These are phyloP conservation scores for Citrus sp. DNA, from an alignment of 345 rosid species.

Conservation along the genomic window DNA sequence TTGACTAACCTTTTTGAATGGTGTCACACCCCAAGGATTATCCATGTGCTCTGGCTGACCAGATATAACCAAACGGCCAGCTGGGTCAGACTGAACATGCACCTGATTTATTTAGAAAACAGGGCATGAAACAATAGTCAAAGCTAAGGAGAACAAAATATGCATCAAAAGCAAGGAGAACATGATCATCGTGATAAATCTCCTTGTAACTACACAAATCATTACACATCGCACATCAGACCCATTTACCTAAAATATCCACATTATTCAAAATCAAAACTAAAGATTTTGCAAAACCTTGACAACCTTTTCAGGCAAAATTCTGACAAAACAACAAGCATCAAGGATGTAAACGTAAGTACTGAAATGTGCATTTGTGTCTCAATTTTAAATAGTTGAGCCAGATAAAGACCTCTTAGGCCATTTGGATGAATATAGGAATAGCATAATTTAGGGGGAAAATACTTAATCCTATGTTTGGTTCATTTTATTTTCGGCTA, in stretches of 20 bases:
- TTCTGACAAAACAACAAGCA: neutral
- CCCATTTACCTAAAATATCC: neutral
- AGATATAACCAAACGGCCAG: constrained; percentile 63
- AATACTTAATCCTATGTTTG: too few species aligned
- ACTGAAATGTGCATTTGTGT: neutral
- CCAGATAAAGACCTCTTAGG: neutral
- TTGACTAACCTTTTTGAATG: constrained; percentile 58
- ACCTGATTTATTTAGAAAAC: constrained; percentile 37
- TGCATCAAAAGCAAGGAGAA: neutral
- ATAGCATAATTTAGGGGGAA: too few species aligned
- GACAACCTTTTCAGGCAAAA: neutral
- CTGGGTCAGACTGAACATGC: constrained; percentile 75
- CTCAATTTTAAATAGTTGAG: neutral
- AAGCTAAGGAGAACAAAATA: neutral
- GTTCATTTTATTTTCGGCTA: too few species aligned
- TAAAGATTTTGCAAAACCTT: neutral
- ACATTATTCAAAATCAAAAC: neutral
- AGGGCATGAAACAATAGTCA: neutral
- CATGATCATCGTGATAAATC: neutral
- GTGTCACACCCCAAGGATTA: constrained; percentile 76
- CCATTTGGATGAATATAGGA: too few species aligned
- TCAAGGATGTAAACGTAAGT: neutral
- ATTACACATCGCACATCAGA: neutral
- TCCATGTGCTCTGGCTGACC: constrained; percentile 64
- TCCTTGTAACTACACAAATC: neutral